phyloP scores from a whole-genome alignment of 2,329 filamentous ascomycete species.

The Aspergillus latus region DNA sequence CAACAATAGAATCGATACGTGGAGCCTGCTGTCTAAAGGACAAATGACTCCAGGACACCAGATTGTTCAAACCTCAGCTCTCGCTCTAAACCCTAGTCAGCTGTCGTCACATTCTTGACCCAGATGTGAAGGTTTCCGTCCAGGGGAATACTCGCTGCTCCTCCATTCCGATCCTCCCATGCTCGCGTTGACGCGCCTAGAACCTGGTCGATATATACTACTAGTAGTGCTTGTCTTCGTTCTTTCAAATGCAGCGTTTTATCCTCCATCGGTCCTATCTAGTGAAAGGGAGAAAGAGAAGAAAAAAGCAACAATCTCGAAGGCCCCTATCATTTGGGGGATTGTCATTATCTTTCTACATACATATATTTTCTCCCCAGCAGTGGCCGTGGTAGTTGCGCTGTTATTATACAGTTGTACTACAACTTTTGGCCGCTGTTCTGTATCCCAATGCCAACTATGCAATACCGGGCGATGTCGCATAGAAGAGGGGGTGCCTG shows the following conservation, averaged over 20 bases:
- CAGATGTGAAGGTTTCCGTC: constrained; percentile 3
- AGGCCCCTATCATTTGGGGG: neutral
- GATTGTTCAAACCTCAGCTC: neutral
- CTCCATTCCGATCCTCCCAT: constrained; percentile 22
- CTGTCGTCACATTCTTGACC: constrained; percentile 7
- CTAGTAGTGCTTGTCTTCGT: constrained; percentile 7
- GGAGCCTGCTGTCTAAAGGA: neutral
- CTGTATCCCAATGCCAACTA: neutral
- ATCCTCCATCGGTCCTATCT: constrained; percentile 1
- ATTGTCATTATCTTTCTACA: neutral
- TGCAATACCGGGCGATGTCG: constrained; percentile 14
- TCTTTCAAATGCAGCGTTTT: neutral
- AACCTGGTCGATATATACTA: constrained; percentile 11
- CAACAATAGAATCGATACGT: neutral
- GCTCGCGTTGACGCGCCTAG: constrained; percentile 24
- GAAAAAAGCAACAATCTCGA: neutral
- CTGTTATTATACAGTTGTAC: neutral
- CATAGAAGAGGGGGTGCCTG: constrained; percentile 32
- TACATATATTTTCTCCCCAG: neutral
- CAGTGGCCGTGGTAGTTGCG: constrained; percentile 1
- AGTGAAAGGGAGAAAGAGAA: neutral
- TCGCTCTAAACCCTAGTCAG: neutral
- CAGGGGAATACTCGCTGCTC: constrained; percentile 12
- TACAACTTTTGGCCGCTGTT: constrained; percentile 3
- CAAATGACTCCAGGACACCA: too few species aligned